Conservation (phyloP, 805 yeast species). For the Teunomyces kruisii region DNA sequence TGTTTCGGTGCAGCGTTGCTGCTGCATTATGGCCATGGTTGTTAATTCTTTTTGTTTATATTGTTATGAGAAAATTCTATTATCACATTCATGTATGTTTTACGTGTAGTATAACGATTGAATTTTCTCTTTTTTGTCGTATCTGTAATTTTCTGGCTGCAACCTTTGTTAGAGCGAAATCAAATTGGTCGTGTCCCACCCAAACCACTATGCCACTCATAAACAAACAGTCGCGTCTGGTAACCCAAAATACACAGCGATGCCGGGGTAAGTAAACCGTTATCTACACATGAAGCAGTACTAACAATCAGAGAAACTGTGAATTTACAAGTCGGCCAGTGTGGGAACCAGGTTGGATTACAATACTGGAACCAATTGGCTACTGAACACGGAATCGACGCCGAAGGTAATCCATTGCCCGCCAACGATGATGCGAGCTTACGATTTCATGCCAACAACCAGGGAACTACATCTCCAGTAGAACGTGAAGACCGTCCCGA, state of each 20-base stretch:
- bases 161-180: too few species aligned
- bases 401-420: constrained; percentile 56
- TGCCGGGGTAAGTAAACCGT: constrained; percentile 29
- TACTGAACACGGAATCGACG: constrained; percentile 77
- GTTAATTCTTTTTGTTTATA: neutral
- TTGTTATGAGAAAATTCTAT: neutral
- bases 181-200: neutral
- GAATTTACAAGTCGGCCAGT: constrained; percentile 82
- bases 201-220: neutral
- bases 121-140: too few species aligned
- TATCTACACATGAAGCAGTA: constrained; percentile 5
- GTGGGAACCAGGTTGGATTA: constrained; percentile 95
- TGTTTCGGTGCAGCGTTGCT: neutral
- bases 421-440: constrained; percentile 21
- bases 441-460: constrained; percentile 12
- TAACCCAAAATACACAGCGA: constrained; percentile 6
- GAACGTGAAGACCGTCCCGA: constrained; percentile 70
- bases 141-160: neutral
- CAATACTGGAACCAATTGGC: constrained; percentile 91
- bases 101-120: too few species aligned
- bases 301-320: constrained; percentile 56
- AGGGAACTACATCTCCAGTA: constrained; percentile 5
- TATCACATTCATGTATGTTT: too few species aligned
- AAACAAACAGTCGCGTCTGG: constrained; percentile 1
- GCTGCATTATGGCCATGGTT: neutral